A percentile compares a stretch with the other conserved stretches of the same genome.
These are phyloP conservation scores for Chionographis japonica DNA, from an alignment of 106 monocot species.

Conservation along the genomic window DNA sequence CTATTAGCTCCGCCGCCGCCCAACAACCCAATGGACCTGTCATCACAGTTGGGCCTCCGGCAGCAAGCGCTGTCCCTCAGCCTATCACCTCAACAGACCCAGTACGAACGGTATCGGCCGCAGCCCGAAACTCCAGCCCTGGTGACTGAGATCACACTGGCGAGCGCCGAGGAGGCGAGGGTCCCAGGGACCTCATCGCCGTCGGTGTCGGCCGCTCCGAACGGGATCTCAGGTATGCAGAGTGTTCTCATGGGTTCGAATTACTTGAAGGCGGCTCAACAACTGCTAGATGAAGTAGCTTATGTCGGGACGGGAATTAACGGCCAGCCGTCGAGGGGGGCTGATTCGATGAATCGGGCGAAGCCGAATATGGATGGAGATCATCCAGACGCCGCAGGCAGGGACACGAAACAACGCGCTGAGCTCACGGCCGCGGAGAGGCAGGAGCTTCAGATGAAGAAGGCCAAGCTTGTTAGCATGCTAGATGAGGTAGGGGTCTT, in stretches of 20 bases:
- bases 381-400: background rate
- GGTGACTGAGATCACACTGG: constrained; percentile 7
- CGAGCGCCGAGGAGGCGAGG: background rate
- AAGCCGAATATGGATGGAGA: background rate
- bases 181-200: background rate
- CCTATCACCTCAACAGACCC: constrained; percentile 32
- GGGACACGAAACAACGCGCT: background rate
- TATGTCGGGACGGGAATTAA: constrained; percentile 49
- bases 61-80: constrained; percentile 53
- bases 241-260: constrained; percentile 72
- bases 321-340: constrained; percentile 5
- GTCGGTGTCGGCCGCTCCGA: constrained; percentile 4
- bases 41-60: background rate
- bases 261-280: constrained; percentile 83
- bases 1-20: constrained; percentile 21
- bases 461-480: constrained; percentile 58
- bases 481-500: constrained; percentile 45
- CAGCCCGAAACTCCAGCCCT: constrained; percentile 10
- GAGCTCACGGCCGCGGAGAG: constrained; percentile 42
- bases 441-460: constrained; percentile 69
- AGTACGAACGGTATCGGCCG: background rate
- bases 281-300: constrained; percentile 83
- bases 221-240: constrained; percentile 21
- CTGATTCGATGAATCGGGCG: constrained; percentile 4
- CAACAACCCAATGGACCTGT: background rate